A percentile compares a stretch with the other conserved stretches of the same genome.
Evolutionary conservation across 2,329 filamentous ascomycete species (phyloP).

Genomic region (Colletotrichum sp.): DNA sequence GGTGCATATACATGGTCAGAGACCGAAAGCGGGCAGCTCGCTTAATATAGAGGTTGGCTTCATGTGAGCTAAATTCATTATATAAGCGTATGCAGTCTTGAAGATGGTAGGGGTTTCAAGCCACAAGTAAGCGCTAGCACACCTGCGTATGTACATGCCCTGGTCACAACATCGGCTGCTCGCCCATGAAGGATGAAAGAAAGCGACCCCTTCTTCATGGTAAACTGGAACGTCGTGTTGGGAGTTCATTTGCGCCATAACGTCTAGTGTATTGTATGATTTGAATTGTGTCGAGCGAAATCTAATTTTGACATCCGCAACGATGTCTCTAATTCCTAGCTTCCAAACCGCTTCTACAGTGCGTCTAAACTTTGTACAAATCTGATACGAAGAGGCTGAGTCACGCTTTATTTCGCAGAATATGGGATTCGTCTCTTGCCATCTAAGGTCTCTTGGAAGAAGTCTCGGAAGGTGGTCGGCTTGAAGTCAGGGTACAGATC

Average conservation of each 20-base stretch:
- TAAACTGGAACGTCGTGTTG: background rate
- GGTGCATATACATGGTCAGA: rapidly evolving
- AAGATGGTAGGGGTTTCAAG: background rate
- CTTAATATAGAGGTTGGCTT: background rate
- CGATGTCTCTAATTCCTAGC: rapidly evolving
- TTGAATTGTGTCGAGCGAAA: no score
- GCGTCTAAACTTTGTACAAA: background rate
- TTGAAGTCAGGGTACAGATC: background rate
- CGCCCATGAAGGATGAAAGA: background rate
- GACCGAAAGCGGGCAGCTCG: background rate
- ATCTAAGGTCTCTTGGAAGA: background rate
- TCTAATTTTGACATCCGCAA: background rate
- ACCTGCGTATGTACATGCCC: background rate
- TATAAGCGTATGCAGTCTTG: background rate
- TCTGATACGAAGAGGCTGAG: background rate
- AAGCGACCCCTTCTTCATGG: rapidly evolving
- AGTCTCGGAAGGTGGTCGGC: background rate
- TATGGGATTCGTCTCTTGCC: background rate
- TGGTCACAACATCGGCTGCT: background rate
- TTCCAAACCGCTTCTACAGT: rapidly evolving
- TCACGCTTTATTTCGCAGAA: background rate
- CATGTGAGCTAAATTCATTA: background rate
- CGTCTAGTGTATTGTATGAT: no score
- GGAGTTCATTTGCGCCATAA: no score
- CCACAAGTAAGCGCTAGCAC: background rate